These are phyloP conservation scores for Pestalotiopsis sp. DNA, from an alignment of 2,329 filamentous ascomycete species.

Conservation along the genomic window DNA sequence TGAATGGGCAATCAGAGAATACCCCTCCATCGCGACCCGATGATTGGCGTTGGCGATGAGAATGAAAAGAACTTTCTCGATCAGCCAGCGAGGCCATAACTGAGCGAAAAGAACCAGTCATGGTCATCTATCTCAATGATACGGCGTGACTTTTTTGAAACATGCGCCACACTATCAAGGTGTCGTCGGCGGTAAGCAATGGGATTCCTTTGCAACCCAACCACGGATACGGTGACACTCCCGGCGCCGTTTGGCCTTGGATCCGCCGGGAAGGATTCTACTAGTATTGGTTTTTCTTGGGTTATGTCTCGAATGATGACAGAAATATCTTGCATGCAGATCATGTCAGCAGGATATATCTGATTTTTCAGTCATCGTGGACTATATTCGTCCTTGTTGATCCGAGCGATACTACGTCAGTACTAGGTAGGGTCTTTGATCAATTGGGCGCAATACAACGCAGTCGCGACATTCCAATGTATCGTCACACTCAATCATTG, in stretches of 20 bases:
- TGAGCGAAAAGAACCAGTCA: not conserved
- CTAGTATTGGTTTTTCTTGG: not conserved
- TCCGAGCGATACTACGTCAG: constrained; percentile 10
- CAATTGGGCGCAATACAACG: not conserved
- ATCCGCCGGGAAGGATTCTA: constrained; percentile 4
- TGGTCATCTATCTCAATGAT: not conserved
- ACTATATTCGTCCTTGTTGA: not conserved
- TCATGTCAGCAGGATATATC: not conserved
- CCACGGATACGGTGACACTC: not conserved
- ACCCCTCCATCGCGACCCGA: not conserved
- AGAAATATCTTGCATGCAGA: not conserved
- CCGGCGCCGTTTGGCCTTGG: not conserved
- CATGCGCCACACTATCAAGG: not conserved
- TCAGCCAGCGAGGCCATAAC: not conserved
- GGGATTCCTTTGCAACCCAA: not conserved
- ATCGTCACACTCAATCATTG: not conserved
- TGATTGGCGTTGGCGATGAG: not conserved
- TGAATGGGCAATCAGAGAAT: not conserved
- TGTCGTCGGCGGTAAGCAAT: constrained; percentile 2
- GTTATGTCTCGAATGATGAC: not conserved
- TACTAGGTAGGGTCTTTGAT: not conserved
- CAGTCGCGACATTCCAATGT: not conserved
- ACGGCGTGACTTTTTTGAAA: constrained; percentile 7
- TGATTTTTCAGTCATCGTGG: not conserved
- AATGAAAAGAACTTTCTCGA: not conserved